These are phyloP conservation scores for Pseudozyma tsukubaensis DNA, from an alignment of 1,284 basidiomycete species.

Conservation along the genomic window DNA sequence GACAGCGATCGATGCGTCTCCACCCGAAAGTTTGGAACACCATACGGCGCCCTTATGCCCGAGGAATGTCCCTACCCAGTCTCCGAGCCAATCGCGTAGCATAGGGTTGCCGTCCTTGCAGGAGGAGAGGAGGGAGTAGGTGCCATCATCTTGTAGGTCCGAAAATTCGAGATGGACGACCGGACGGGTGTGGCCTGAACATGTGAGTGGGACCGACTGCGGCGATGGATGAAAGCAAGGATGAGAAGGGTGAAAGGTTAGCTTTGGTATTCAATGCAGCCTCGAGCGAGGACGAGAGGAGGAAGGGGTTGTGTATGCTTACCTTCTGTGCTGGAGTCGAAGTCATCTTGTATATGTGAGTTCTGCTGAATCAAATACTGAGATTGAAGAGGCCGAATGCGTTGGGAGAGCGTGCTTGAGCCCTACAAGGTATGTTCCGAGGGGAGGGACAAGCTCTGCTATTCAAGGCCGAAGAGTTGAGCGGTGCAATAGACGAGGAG, in stretches of 20 bases:
- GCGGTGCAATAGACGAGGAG: too few relatives aligned
- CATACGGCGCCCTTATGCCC: slow-evolving; percentile 99
- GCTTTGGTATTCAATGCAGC: neutral
- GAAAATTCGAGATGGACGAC: slow-evolving; percentile 96
- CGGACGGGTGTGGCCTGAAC: slow-evolving; percentile 76
- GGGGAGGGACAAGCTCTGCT: neutral
- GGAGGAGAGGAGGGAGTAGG: slow-evolving; percentile 64
- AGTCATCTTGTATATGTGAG: slow-evolving; percentile 13
- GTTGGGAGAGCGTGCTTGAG: neutral
- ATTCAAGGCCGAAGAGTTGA: neutral
- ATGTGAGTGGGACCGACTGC: slow-evolving; percentile 71
- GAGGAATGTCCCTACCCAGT: slow-evolving; percentile 98
- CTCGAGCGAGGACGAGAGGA: neutral
- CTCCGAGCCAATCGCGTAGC: slow-evolving; percentile 75
- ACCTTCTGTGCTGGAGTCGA: slow-evolving; percentile 41
- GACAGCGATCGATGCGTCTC: slow-evolving; percentile 77
- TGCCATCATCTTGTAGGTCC: slow-evolving; percentile 75
- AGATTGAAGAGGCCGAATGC: neutral
- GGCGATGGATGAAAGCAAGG: neutral
- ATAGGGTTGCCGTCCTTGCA: slow-evolving; percentile 69
- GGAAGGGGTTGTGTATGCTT: slow-evolving; percentile 1
- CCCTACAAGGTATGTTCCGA: neutral
- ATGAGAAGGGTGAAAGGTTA: neutral
- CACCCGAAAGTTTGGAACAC: slow-evolving; percentile 90
- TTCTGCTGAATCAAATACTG: neutral